Conservation (phyloP, 2,329 filamentous ascomycete genomes). For the Lecanicillium sp. region DNA sequence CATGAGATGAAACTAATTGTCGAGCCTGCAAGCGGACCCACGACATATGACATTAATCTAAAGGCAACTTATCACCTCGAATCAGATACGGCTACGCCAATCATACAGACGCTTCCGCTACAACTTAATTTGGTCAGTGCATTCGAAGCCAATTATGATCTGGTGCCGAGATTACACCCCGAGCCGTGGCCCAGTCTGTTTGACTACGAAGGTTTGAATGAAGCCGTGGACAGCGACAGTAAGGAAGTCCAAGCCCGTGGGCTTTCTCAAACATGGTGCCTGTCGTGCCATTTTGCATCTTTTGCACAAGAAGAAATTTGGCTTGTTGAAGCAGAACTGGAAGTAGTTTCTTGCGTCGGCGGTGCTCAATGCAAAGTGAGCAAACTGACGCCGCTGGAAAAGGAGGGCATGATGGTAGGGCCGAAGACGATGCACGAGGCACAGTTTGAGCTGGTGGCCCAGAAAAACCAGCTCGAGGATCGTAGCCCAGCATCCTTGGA, state of each 20-base stretch:
- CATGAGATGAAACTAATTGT: slow-evolving; percentile 38
- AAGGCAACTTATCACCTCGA: slow-evolving; percentile 70
- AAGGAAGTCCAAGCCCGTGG: slow-evolving; percentile 37
- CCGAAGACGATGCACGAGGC: slow-evolving; percentile 65
- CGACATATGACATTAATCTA: slow-evolving; percentile 59
- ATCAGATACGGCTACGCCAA: slow-evolving; percentile 71
- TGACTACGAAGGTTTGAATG: slow-evolving; percentile 42
- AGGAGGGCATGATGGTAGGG: slow-evolving; percentile 40
- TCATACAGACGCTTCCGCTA: slow-evolving; percentile 63
- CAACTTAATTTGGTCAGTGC: slow-evolving; percentile 69
- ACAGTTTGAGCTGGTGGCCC: slow-evolving; percentile 64
- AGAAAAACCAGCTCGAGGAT: slow-evolving; percentile 75
- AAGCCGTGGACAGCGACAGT: slow-evolving; percentile 23
- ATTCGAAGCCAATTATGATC: slow-evolving; percentile 87
- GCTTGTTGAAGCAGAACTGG: slow-evolving; percentile 54
- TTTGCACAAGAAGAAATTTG: slow-evolving; percentile 66
- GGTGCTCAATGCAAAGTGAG: slow-evolving; percentile 49
- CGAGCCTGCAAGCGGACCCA: slow-evolving; percentile 40
- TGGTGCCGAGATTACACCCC: slow-evolving; percentile 68
- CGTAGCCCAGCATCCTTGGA: slow-evolving; percentile 67
- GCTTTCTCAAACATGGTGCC: slow-evolving; percentile 71
- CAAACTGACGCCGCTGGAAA: slow-evolving; percentile 28
- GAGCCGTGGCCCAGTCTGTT: slow-evolving; percentile 87
- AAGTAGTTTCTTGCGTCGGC: slow-evolving; percentile 51
- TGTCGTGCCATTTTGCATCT: slow-evolving; percentile 66